Evolutionary conservation across 345 rosid species (phyloP), one percentile per base, ranked within the genome.

Genomic region (Microcos paniculata): DNA sequence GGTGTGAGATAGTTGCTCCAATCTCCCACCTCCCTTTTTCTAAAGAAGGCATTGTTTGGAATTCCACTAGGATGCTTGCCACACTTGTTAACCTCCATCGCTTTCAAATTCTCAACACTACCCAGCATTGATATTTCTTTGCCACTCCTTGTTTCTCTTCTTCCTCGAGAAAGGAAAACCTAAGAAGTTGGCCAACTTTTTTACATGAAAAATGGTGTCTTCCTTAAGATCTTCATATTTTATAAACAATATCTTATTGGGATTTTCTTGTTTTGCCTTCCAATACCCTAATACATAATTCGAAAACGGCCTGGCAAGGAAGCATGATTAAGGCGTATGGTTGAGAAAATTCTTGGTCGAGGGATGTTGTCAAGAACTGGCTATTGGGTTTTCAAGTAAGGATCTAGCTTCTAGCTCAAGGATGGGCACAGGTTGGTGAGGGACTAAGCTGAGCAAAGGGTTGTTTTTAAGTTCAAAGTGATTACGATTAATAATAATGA

Each of bases 141-240:
- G 78, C 73, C 0, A 79, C 75, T 3, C 87, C 85, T 0, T 66
- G 40, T 40, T 5, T 18, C 53, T 80, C 86, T 58, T 88, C 89
- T 73, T 81, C 89, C 53, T 51, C 40, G 90, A 70, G 69, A 87
- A 87, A 42, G 87, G 88, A 72, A 48, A 62, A 1, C 82, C 88
- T 38, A 87, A 56, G 76, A 87, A 89, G 4, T 75, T 45, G 1
- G 87, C 87, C n/a, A 89, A 33, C 40, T 74, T 79, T 77, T 71
- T 89, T 48, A 85, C 11, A 49, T 69, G 73, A 0, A 45, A 24
- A 21, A 26, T 74, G 0, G 57, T 64, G 62, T 88, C 85, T 57
- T 83, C 78, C 65, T 84, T 87, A 33, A 88, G 55, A 19, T 85
- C 85, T 48, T 89, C 90, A 31, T 87, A n/a, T n/a, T n/a, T n/a